These are phyloP conservation scores for Aureobasidium leucospermi DNA, from an alignment of 2,329 filamentous ascomycete genomes.

Conservation along the genomic window DNA sequence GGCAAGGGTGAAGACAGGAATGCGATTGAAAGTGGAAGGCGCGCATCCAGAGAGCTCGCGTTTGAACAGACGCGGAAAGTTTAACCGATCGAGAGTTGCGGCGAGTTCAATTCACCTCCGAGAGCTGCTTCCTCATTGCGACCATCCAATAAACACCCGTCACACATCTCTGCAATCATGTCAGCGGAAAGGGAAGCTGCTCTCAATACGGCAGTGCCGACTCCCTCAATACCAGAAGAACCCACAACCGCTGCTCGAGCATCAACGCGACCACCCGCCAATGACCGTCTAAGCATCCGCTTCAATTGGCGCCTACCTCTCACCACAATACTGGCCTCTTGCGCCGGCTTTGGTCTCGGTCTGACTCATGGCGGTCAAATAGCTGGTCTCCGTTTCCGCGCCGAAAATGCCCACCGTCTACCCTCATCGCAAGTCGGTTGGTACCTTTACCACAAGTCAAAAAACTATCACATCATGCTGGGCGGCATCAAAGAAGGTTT, in stretches of 20 bases:
- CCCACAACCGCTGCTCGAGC: not conserved
- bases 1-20: not conserved
- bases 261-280: not conserved
- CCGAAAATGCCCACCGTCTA: slow-evolving; percentile 92
- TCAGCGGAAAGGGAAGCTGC: not conserved
- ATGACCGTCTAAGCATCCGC: slow-evolving; percentile 27
- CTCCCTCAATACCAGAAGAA: not conserved
- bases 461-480: slow-evolving; percentile 81
- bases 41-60: not conserved
- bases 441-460: slow-evolving; percentile 98
- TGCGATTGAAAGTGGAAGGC: not conserved
- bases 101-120: slow-evolving; percentile 3
- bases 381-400: slow-evolving; percentile 67
- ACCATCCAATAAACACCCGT: no score
- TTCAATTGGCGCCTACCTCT: slow-evolving; percentile 26
- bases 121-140: not conserved
- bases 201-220: not conserved
- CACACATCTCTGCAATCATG: not conserved
- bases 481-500: slow-evolving; percentile 73
- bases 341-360: slow-evolving; percentile 26
- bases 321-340: slow-evolving; percentile 20
- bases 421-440: slow-evolving; percentile 76
- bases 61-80: not conserved
- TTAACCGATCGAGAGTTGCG: not conserved
- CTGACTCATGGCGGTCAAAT: slow-evolving; percentile 26